phyloP scores from a whole-genome alignment of 345 rosid species.

The Lepidium sativum region DNA sequence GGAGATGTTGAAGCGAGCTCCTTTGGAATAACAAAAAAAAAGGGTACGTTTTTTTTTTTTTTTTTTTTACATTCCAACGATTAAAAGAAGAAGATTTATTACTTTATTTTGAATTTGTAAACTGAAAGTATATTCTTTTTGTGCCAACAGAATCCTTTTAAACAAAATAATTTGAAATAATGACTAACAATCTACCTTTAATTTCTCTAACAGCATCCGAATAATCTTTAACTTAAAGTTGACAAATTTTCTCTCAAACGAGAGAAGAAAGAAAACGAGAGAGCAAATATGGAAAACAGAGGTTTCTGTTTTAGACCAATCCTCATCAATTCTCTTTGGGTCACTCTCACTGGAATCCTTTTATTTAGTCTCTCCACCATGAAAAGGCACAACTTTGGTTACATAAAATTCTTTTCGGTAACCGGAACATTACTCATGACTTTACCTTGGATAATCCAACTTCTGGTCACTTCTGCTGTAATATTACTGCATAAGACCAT shows the following conservation, averaged over 20 bases:
- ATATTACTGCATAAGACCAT: conserved; percentile 14
- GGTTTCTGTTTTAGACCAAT: conserved; percentile 5
- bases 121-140: too few species aligned
- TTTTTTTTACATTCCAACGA: too few species aligned
- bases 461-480: conserved; percentile 11
- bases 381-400: conserved; percentile 7
- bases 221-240: not conserved
- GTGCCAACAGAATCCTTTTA: not conserved
- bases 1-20: conserved; percentile 15
- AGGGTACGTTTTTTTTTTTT: too few species aligned
- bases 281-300: conserved; percentile 15
- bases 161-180: not conserved
- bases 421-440: conserved; percentile 18
- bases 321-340: conserved; percentile 17
- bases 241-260: not conserved
- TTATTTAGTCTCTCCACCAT: conserved; percentile 19
- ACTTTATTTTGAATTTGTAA: too few species aligned
- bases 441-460: conserved; percentile 27
- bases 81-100: too few species aligned
- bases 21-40: not conserved
- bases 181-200: not conserved
- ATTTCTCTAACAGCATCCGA: conserved; percentile 9
- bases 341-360: conserved; percentile 24
- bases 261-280: not conserved
- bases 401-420: conserved; percentile 16